phyloP scores from a whole-genome alignment of 1,139 yeast species.

The Scheffersomyces illinoinensis region DNA sequence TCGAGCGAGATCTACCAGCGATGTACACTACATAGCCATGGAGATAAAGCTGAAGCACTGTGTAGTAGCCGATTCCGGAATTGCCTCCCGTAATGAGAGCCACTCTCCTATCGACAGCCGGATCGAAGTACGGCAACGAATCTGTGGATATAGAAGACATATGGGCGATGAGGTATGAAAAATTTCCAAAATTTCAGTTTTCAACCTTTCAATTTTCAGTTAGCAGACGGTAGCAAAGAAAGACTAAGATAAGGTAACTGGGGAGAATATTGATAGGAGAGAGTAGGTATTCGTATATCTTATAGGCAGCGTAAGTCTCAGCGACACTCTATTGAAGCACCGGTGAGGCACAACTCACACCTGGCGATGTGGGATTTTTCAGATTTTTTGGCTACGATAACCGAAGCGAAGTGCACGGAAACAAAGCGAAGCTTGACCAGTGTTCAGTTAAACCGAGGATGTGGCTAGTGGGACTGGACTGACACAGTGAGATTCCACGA shows the following conservation, averaged over 20 bases:
- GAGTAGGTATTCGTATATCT: neutral
- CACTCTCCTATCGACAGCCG: constrained; percentile 33
- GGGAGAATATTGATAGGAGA: neutral
- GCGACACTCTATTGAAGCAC: neutral
- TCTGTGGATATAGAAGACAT: constrained; percentile 14
- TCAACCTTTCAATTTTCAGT: neutral
- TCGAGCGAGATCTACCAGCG: constrained; percentile 41
- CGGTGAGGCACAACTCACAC: neutral
- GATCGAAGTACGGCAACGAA: constrained; percentile 34
- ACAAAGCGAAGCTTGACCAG: neutral
- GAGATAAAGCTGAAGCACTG: constrained; percentile 41
- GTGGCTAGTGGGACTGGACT: neutral
- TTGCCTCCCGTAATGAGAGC: constrained; percentile 49
- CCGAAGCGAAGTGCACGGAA: neutral
- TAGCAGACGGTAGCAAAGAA: neutral
- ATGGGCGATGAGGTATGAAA: neutral
- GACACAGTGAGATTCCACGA: neutral
- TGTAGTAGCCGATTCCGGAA: constrained; percentile 46
- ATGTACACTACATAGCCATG: constrained; percentile 46
- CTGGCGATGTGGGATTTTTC: neutral
- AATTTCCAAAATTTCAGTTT: neutral
- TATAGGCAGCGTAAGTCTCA: neutral
- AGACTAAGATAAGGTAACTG: neutral
- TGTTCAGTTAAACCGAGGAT: neutral
- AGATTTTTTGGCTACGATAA: neutral